Evolutionary conservation across 805 yeast genomes (phyloP).

Genomic region (Yamadazyma sp.): DNA sequence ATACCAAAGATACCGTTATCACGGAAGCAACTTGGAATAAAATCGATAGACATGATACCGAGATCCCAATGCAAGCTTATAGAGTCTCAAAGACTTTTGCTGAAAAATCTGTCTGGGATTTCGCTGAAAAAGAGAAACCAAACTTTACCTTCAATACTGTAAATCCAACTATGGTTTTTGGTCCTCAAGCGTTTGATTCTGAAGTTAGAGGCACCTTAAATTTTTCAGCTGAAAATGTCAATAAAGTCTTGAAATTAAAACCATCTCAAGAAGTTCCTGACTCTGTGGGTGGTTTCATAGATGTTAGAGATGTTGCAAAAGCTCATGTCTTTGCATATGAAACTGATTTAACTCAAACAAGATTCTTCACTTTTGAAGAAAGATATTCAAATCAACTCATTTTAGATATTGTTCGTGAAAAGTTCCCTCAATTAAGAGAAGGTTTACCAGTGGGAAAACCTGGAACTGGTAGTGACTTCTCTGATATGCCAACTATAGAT

Average conservation of each 20-base stretch:
- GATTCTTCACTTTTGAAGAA: conserved; percentile 4
- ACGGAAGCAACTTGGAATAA: conserved; percentile 38
- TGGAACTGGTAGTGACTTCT: conserved; percentile 3
- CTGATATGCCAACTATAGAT: conserved; percentile 2
- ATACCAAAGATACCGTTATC: conserved; percentile 5
- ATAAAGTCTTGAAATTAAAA: conserved; percentile 22
- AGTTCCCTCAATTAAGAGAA: conserved; percentile 22
- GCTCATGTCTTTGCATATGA: conserved; percentile 54
- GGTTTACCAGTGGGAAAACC: conserved; percentile 29
- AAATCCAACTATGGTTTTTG: conserved; percentile 46
- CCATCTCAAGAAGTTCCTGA: conserved; percentile 16
- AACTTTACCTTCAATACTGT: conserved; percentile 40
- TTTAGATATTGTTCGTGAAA: conserved; percentile 19
- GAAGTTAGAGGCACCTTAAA: conserved; percentile 22
- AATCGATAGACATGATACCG: conserved; percentile 2
- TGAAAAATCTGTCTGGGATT: conserved; percentile 57
- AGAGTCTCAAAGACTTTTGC: conserved; percentile 51
- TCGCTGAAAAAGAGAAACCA: conserved; percentile 28
- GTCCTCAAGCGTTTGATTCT: conserved; percentile 48
- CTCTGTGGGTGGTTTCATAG: conserved; percentile 30
- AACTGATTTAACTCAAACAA: conserved; percentile 12
- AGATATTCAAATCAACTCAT: conserved; percentile 16
- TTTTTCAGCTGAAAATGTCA: conserved; percentile 26
- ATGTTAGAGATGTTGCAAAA: conserved; percentile 61
- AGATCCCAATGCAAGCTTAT: conserved; percentile 29